Conservation (phyloP, 2,329 filamentous ascomycete species). For the Lasiodiplodia gonubiensis region DNA sequence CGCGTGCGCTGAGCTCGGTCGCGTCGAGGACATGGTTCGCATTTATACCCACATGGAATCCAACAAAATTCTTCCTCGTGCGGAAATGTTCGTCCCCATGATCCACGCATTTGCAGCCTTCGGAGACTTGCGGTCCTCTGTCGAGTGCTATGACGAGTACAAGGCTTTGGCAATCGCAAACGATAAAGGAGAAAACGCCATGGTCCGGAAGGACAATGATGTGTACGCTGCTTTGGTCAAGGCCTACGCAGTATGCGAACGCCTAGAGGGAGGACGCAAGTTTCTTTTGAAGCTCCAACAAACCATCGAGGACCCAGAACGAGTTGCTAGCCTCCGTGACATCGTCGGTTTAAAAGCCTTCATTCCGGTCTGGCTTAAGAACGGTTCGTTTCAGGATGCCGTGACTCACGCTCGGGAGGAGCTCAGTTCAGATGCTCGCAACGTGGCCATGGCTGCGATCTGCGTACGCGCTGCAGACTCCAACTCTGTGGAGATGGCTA, state of each 20-base stretch:
- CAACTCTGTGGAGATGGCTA: constrained; percentile 71
- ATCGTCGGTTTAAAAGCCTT: constrained; percentile 76
- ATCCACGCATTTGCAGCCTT: constrained; percentile 87
- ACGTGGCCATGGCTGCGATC: constrained; percentile 72
- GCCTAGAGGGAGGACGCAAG: constrained; percentile 78
- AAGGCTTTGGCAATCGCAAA: constrained; percentile 84
- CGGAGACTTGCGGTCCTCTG: constrained; percentile 83
- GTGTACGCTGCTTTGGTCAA: constrained; percentile 93
- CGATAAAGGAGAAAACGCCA: constrained; percentile 72
- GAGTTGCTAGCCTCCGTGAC: constrained; percentile 69
- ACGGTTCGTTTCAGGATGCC: constrained; percentile 73
- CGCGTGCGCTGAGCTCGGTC: constrained; percentile 82
- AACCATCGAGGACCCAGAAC: constrained; percentile 55
- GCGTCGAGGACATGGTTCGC: constrained; percentile 85
- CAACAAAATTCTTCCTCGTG: constrained; percentile 73
- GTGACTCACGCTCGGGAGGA: constrained; percentile 71
- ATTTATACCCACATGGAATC: constrained; percentile 92
- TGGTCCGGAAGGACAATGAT: constrained; percentile 76
- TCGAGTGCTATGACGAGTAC: constrained; percentile 96
- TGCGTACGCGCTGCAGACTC: constrained; percentile 80
- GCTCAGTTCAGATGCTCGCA: constrained; percentile 64
- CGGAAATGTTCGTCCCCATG: constrained; percentile 88
- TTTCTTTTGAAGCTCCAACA: constrained; percentile 82
- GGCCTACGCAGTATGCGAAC: constrained; percentile 82
- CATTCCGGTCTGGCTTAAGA: constrained; percentile 75